Conservation (phyloP, 495 filamentous ascomycete species). For the Recurvomyces mirabilis region DNA sequence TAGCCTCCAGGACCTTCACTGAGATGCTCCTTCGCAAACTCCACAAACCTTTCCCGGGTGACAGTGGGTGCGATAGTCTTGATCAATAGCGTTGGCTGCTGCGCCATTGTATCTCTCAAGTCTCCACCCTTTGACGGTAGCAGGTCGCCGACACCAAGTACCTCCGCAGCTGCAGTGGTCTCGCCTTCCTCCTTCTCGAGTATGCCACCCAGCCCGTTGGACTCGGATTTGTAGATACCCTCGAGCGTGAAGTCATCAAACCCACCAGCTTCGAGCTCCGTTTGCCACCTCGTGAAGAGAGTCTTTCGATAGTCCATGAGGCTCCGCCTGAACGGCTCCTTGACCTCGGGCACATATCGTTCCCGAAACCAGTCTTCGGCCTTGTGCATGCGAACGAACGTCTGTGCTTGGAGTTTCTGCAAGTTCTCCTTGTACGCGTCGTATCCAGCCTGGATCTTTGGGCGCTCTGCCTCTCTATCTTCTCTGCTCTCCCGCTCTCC, state of each 20-base stretch:
- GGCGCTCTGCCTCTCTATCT: constrained; percentile 79
- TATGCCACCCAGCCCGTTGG: constrained; percentile 73
- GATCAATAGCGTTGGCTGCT: constrained; percentile 85
- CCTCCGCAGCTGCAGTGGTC: constrained; percentile 78
- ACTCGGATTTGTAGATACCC: constrained; percentile 88
- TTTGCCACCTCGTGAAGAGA: constrained; percentile 72
- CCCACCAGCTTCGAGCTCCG: constrained; percentile 63
- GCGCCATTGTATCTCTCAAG: constrained; percentile 67
- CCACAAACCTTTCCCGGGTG: constrained; percentile 83
- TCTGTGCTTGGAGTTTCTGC: constrained; percentile 77
- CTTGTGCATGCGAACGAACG: constrained; percentile 83
- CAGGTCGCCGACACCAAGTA: constrained; percentile 80
- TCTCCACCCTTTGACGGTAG: constrained; percentile 70
- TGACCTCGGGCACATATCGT: constrained; percentile 73
- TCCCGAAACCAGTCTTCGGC: constrained; percentile 97
- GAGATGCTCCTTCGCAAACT: constrained; percentile 82
- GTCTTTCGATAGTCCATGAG: constrained; percentile 64
- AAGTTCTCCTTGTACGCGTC: constrained; percentile 90
- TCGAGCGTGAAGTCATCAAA: constrained; percentile 95
- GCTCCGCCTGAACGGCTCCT: constrained; percentile 54
- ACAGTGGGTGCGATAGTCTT: constrained; percentile 97
- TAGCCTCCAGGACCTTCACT: constrained; percentile 77
- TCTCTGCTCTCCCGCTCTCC: constrained; percentile 69
- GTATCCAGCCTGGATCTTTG: constrained; percentile 82
- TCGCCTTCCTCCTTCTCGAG: constrained; percentile 93